Evolutionary conservation across 164 flowering plant genomes (phyloP), one percentile per base, ranked within the genome.

Genomic region (Vitis rupestris): DNA sequence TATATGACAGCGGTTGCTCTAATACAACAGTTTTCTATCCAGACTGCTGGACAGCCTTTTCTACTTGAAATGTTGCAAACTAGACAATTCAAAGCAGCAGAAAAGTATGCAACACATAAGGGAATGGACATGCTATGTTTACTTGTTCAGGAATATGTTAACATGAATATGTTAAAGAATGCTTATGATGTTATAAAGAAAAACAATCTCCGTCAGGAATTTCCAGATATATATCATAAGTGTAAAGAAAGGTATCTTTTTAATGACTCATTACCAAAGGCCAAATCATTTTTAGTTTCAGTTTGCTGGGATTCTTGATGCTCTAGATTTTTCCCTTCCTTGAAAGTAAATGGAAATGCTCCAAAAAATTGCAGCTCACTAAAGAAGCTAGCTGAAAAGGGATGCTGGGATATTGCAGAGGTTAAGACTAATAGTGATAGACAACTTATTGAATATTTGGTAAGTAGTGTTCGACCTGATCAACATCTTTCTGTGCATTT

Each of bases 381-480:
- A 17, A 93, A 92, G 79, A 89, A 81, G 76, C 83, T 91, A 19
- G 98, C 90, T 51, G 98, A 93, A 78, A 95, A 91, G 76, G 98
- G 94, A 57, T 85, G 86, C 75, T 95, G 99, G 99, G 98, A 91
- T 68, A 65, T 91, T 68, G 98, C 98, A 9, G 99, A 95, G 81
- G 70, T 66, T 48, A 91, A 68, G 77, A 74, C 92, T 50, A 83
- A 87, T 59, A 75, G 74, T 54, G 81, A 91, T 67, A 80, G 68
- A 49, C 84, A 86, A 74, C 87, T 93, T 61, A 63, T 93, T 57
- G 89, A 92, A 72, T 95, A 87, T 83, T 70, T 95, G 90, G 99
- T 89, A 62, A 70, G 81, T 67, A 61, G 65, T 27, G 61, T 53
- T 58, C 50, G 17, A 37, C 49, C 50, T 30, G 56, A 9, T 10